A percentile compares a stretch with the other conserved stretches of the same genome.
These are phyloP conservation scores for Claviceps monticola DNA, from an alignment of 2,329 filamentous ascomycete genomes.

Conservation along the genomic window DNA sequence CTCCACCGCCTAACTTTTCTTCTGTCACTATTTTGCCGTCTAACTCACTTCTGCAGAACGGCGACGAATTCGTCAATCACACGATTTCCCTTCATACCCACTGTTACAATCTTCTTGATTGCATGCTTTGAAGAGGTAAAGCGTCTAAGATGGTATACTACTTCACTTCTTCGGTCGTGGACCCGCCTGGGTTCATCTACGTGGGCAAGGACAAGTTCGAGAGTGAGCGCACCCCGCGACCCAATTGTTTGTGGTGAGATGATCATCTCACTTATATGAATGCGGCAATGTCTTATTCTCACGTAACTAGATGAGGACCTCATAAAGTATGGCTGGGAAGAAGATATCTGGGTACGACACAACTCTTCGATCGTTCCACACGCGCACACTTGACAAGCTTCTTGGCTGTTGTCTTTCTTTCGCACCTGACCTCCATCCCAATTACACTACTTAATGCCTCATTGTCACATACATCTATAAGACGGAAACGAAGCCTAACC, in stretches of 20 bases:
- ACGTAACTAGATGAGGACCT: conserved; percentile 69
- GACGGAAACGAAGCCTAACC: too few species aligned
- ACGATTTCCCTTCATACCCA: too few species aligned
- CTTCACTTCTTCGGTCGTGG: conserved; percentile 74
- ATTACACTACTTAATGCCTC: too few species aligned
- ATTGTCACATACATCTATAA: too few species aligned
- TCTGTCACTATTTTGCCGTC: too few species aligned
- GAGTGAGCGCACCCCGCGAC: conserved; percentile 48
- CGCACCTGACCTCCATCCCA: too few species aligned
- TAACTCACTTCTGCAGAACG: too few species aligned
- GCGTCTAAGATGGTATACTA: conserved; percentile 76
- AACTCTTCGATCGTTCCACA: background rate
- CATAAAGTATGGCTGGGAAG: conserved; percentile 86
- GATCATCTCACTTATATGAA: background rate
- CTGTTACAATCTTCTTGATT: too few species aligned
- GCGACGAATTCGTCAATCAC: too few species aligned
- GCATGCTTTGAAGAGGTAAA: too few species aligned
- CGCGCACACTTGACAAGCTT: background rate
- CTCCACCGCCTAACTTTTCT: too few species aligned
- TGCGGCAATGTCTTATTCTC: background rate
- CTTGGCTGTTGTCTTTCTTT: background rate
- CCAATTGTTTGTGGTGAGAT: background rate
- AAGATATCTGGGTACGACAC: conserved; percentile 60
- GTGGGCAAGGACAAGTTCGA: conserved; percentile 99
- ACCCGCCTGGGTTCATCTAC: conserved; percentile 78